Percentiles rank a stretch among this genome's conserved stretches.
phyloP scores from a whole-genome alignment of 306 rosid species.

The Mimosa pudica region DNA sequence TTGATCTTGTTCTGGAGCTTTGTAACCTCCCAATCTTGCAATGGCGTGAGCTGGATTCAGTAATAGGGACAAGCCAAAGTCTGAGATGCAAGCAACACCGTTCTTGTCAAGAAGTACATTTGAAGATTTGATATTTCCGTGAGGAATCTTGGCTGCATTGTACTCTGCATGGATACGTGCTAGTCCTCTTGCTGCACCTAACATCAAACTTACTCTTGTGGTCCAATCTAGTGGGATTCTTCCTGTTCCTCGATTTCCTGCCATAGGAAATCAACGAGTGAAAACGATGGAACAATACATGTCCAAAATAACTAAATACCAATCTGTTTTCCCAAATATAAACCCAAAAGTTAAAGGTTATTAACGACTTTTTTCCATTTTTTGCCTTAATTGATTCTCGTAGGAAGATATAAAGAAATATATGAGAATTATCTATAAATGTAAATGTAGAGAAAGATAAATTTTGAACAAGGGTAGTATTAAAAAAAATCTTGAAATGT shows the following conservation, averaged over 20 bases:
- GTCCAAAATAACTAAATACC: not conserved
- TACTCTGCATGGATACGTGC: constrained; percentile 79
- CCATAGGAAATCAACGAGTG: not conserved
- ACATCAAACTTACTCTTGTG: constrained; percentile 83
- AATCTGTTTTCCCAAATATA: too few relatives aligned
- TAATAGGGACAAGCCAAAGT: constrained; percentile 80
- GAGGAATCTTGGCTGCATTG: constrained; percentile 73
- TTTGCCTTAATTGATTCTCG: too few relatives aligned
- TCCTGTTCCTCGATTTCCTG: constrained; percentile 93
- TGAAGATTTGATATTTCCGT: constrained; percentile 86
- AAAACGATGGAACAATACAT: not conserved
- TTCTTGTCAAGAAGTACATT: constrained; percentile 89
- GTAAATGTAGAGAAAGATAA: too few relatives aligned
- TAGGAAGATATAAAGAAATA: too few relatives aligned
- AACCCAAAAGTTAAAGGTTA: too few relatives aligned
- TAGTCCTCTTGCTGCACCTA: constrained; percentile 89
- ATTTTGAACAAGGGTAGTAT: too few relatives aligned
- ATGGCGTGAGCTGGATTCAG: constrained; percentile 82
- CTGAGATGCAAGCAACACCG: constrained; percentile 81
- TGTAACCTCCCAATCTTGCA: constrained; percentile 83
- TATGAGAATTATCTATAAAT: too few relatives aligned
- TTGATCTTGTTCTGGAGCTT: constrained; percentile 88
- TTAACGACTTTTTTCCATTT: too few relatives aligned
- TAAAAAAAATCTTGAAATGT: too few relatives aligned
- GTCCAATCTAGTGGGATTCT: constrained; percentile 98